These are phyloP conservation scores for Posidonia australis DNA, from an alignment of 106 monocot species.

Conservation along the genomic window DNA sequence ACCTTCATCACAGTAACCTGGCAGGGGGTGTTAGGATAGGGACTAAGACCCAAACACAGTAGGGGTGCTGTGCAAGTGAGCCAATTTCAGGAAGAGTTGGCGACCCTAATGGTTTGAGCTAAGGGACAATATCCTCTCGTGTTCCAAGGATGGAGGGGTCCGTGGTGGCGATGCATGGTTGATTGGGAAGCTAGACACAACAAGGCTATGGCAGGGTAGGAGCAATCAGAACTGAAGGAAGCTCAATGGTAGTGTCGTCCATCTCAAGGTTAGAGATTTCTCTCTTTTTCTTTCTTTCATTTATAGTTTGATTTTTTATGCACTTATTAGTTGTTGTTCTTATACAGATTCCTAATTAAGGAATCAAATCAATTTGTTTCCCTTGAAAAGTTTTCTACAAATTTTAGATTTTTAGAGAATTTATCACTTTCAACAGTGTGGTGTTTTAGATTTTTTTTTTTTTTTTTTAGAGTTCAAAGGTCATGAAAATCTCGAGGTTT, in stretches of 20 bases:
- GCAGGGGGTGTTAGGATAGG: background rate
- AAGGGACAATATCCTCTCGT: conserved; percentile 39
- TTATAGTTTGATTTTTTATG: too few species aligned
- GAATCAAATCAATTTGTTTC: too few species aligned
- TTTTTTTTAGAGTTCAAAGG: too few species aligned
- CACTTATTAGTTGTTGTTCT: too few species aligned
- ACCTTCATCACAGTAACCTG: background rate
- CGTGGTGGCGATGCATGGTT: conserved; percentile 15
- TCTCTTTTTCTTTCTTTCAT: background rate
- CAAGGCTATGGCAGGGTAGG: background rate
- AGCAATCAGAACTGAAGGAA: conserved; percentile 6
- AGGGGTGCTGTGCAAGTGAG: conserved; percentile 50
- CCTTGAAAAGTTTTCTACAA: too few species aligned
- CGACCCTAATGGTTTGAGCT: conserved; percentile 41
- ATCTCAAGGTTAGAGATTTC: conserved; percentile 32
- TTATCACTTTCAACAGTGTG: too few species aligned
- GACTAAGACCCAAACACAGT: background rate
- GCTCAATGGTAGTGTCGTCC: conserved; percentile 21
- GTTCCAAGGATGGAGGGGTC: conserved; percentile 16
- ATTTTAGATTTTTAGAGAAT: too few species aligned
- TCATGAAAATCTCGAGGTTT: too few species aligned
- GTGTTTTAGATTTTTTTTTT: too few species aligned
- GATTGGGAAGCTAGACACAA: conserved; percentile 46
- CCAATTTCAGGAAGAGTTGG: conserved; percentile 54
- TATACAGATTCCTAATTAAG: too few species aligned